Base-by-base conservation (phyloP, 2,329 filamentous ascomycete species). In the Drechslerella stenobrocha region DNA sequence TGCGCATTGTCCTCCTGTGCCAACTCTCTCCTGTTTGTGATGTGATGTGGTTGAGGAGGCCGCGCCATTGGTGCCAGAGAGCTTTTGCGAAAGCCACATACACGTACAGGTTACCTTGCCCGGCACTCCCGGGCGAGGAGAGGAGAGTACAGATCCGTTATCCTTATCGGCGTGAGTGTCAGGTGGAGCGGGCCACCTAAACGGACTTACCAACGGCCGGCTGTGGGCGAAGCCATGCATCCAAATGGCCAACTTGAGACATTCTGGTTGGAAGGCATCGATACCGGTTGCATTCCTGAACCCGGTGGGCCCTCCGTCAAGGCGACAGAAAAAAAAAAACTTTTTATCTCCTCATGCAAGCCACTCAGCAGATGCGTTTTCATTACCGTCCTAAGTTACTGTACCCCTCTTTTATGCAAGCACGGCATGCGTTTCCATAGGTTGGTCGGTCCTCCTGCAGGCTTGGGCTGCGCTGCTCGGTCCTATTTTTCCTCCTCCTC, bases 401-500 rank as follows among this genome's bases (percentile, higher is more conserved):
- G 55, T 67, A 60, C 63, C 63, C 63, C 63, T 60, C 63, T 67
- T 66, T 67, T 52, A 60, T 67, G 63, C 63, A 67, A 59, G 63
- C 63, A 67, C 63, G 63, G 63, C 63, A 55, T 67, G 63, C 63
- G 55, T 51, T 18, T 20, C 37, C 37, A 44, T 53, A 46, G 50
- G 24, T 42, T 30, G 59, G 37, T 42, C 28, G 59, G 37, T 56
- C 32, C 34, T 67, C 35, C 53, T 67, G n/a, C n/a, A n/a, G n/a
- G n/a, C n/a, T n/a, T n/a, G n/a, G n/a, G 42, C 48, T 66, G 53
- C 48, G 55, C 59, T 67, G 30, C 42, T 46, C 35, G 20, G 34
- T 6, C 26, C 50, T 59, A 59, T 55, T 60, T 44, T 51, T 52
- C 11, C 11, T 30, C 11, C 11, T 30, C 11, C 11, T 30, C 11